Base-by-base conservation (phyloP, 2,329 filamentous ascomycete genomes). In the Gaeumannomyces sp. region DNA sequence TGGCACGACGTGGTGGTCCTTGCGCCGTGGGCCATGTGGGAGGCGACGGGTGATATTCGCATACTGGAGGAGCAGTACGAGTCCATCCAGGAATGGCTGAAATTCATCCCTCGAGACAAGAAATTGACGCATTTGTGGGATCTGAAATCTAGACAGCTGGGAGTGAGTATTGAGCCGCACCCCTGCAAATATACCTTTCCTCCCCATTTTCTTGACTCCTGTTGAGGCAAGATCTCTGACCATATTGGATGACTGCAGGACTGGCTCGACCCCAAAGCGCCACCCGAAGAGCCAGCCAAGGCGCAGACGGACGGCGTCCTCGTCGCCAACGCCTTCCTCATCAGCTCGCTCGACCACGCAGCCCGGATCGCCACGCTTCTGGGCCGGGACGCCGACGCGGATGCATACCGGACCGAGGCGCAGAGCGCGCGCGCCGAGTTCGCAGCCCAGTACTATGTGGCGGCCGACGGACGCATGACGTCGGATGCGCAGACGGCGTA, bases 211-310 rank as follows among this genome's bases (percentile, higher is more conserved):
- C 31, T 8, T 8, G 31, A 10, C 31, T 33, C 4, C 4, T 4
- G 29, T 31, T 45, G 22, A 50, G 19, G 4, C 16, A 50, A n/a
- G 45, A n/a, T 53, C n/a, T 53, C 22, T 45, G 38, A n/a, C 11
- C 45, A 53, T 14, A 53, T 53, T 7, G 45, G 19, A 14, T 35
- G 73, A 73, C 35, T 76, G 45, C 45, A 74, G 16, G 77, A 79
- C 68, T 79, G 77, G 77, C 74, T 79, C 2, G 77, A 79, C 66
- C 77, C 77, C 3, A 69, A 70, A 22, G 75, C 77, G 0, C 76
- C 77, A 3, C 69, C 74, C 3, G 68, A 72, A 7, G 67, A 74
- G 35, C 75, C 77, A 0, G 73, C 69, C 22, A 65, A 69, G 13
- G 73, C 71, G 1, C 72, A 69, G 22, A 79, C 76, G 0, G 72